Evolutionary conservation across 768 basidiomycete genomes (phyloP).

Genomic region (Calocera viscosa): DNA sequence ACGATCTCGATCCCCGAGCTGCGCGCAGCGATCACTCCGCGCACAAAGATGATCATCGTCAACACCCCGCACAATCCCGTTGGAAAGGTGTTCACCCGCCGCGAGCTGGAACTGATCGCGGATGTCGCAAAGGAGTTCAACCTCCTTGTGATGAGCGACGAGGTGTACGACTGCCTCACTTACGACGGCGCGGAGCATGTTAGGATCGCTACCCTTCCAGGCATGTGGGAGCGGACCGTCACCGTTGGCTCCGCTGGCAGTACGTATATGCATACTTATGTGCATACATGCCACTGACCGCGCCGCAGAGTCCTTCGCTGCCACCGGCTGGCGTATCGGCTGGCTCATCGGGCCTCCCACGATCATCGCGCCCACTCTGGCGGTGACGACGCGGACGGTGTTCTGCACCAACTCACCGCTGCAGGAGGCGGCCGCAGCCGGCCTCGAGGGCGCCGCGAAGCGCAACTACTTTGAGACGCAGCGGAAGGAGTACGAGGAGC

Average conservation of each 20-base stretch:
- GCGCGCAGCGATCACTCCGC: conserved; percentile 71
- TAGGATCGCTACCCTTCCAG: conserved; percentile 85
- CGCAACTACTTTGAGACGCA: conserved; percentile 70
- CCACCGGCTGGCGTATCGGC: conserved; percentile 94
- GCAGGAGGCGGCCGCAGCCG: conserved; percentile 87
- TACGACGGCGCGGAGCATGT: conserved; percentile 82
- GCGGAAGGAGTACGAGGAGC: conserved; percentile 60
- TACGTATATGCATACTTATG: conserved; percentile 30
- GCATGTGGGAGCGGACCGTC: conserved; percentile 97
- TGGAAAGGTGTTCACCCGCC: conserved; percentile 85
- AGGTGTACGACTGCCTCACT: conserved; percentile 94
- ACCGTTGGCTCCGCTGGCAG: conserved; percentile 94
- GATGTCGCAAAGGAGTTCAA: conserved; percentile 83
- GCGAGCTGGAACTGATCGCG: conserved; percentile 77
- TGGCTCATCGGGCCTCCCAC: conserved; percentile 83
- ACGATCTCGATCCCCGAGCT: conserved; percentile 81
- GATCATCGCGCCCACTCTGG: conserved; percentile 75
- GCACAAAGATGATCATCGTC: conserved; percentile 87
- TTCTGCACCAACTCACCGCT: conserved; percentile 91
- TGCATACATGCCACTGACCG: neutral
- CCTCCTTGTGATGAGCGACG: conserved; percentile 84
- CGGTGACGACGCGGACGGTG: conserved; percentile 85
- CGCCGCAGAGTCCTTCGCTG: conserved; percentile 78
- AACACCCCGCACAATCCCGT: conserved; percentile 97
- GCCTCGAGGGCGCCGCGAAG: conserved; percentile 64